Evolutionary conservation across 1,139 yeast species (phyloP).

Genomic region (Suhomyces chickasaworum): DNA sequence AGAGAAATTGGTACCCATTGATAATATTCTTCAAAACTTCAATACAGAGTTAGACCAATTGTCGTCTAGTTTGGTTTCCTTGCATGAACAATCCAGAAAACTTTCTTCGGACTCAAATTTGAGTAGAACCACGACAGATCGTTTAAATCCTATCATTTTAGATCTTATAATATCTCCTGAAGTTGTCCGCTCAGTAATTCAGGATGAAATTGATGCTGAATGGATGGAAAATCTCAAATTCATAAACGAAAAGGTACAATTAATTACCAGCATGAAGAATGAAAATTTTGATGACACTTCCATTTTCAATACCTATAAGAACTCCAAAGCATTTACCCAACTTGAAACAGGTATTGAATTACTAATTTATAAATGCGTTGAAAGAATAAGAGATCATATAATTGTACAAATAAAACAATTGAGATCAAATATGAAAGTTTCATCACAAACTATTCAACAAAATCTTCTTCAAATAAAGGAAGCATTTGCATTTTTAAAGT

Average conservation of each 20-base stretch:
- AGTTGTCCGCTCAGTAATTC: conserved; percentile 50
- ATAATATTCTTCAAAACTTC: conserved; percentile 50
- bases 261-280: conserved; percentile 35
- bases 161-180: conserved; percentile 78
- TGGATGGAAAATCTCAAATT: conserved; percentile 67
- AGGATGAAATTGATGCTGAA: conserved; percentile 46
- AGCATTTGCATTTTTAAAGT: conserved; percentile 56
- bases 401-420: conserved; percentile 64
- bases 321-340: conserved; percentile 37
- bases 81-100: conserved; percentile 53
- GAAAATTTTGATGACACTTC: conserved; percentile 23
- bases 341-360: conserved; percentile 42
- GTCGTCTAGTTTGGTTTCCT: conserved; percentile 59
- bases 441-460: conserved; percentile 77
- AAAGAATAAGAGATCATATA: conserved; percentile 71
- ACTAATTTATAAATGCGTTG: conserved; percentile 58
- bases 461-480: conserved; percentile 63
- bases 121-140: conserved; percentile 57
- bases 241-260: conserved; percentile 55
- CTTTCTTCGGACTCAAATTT: conserved; percentile 42
- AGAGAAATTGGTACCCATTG: conserved; percentile 38
- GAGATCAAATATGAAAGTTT: conserved; percentile 45
- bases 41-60: conserved; percentile 58
- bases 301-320: conserved; percentile 24
- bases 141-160: conserved; percentile 69